These are phyloP conservation scores for Russula foetens DNA, from an alignment of 768 basidiomycete species.

Conservation along the genomic window DNA sequence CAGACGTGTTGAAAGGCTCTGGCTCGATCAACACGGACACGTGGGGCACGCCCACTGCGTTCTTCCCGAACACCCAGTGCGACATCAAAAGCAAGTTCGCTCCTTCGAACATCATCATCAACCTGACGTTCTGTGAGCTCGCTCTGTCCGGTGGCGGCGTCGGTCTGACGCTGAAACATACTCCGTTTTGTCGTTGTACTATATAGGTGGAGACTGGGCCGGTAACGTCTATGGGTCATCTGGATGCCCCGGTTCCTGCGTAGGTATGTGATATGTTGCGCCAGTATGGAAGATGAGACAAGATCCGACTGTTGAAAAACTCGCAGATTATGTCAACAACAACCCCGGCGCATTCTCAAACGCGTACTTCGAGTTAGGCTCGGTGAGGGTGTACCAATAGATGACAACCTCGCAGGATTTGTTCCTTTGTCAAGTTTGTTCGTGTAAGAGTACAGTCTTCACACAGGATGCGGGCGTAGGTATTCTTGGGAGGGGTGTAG, in stretches of 20 bases:
- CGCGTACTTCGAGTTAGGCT: constrained; percentile 66
- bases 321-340: constrained; percentile 53
- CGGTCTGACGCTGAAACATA: too few relatives aligned
- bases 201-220: constrained; percentile 43
- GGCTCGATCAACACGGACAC: constrained; percentile 37
- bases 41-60: constrained; percentile 56
- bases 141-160: too few relatives aligned
- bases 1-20: constrained; percentile 37
- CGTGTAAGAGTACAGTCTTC: too few relatives aligned
- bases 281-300: too few relatives aligned
- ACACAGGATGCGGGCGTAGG: too few relatives aligned
- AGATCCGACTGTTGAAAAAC: constrained; percentile 22
- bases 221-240: constrained; percentile 37
- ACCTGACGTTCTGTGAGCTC: constrained; percentile 60
- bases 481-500: too few relatives aligned
- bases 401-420: not conserved
- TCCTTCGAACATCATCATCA: constrained; percentile 56
- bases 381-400: constrained; percentile 44
- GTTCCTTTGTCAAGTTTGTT: too few relatives aligned
- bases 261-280: constrained; percentile 28
- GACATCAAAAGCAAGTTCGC: constrained; percentile 47
- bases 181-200: too few relatives aligned
- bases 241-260: constrained; percentile 48
- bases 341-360: constrained; percentile 59
- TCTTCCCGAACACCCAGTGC: constrained; percentile 54